These are phyloP conservation scores for Mortierella sp. DNA, from an alignment of 371 early-diverging fungal genomes.

Conservation along the genomic window DNA sequence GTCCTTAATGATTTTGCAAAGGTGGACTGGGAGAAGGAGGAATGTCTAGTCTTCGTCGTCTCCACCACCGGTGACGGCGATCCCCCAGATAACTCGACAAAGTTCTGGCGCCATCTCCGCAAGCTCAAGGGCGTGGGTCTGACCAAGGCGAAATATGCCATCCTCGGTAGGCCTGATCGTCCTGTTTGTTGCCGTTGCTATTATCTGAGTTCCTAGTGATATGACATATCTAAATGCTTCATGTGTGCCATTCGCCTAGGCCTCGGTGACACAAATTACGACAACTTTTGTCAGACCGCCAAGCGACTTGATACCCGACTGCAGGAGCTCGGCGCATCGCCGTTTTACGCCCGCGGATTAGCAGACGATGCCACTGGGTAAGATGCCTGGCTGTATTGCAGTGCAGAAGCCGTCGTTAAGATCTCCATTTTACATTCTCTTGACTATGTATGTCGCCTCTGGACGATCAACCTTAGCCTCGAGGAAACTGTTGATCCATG, in stretches of 20 bases:
- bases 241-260: no score
- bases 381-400: no score
- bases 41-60: constrained; percentile 80
- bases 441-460: no score
- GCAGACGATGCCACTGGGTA: constrained; percentile 94
- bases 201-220: no score
- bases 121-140: constrained; percentile 68
- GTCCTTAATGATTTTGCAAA: constrained; percentile 80
- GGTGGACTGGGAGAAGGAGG: constrained; percentile 61
- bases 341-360: constrained; percentile 80
- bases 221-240: no score
- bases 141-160: constrained; percentile 59
- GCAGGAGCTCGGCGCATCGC: constrained; percentile 76
- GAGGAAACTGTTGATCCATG: constrained; percentile 93
- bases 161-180: constrained; percentile 72
- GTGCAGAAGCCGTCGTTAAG: no score
- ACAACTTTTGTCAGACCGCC: constrained; percentile 88
- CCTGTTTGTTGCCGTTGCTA: no score
- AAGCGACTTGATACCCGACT: constrained; percentile 81
- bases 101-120: constrained; percentile 88
- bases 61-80: constrained; percentile 98
- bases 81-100: constrained; percentile 91
- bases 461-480: no score
- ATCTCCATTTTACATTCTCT: no score
- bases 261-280: constrained; percentile 94